A percentile compares a stretch with the other conserved stretches of the same genome.
These are phyloP conservation scores for Fimicolochytrium jonesii DNA, from an alignment of 192 early-diverging fungal species.

Conservation along the genomic window DNA sequence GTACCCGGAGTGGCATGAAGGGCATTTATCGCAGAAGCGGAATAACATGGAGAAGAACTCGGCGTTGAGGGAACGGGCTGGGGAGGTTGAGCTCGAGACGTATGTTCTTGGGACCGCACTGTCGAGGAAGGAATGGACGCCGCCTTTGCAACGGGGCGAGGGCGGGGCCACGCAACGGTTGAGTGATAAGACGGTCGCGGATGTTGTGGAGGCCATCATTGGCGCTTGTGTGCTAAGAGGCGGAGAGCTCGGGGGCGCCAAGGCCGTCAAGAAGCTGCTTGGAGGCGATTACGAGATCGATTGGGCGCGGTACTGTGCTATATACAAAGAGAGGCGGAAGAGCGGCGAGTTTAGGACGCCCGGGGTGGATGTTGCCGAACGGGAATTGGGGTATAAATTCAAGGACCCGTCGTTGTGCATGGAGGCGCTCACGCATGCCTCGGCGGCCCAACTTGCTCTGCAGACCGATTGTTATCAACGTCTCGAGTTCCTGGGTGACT, in stretches of 20 bases:
- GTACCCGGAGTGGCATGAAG: conserved; percentile 50
- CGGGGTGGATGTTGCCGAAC: background rate
- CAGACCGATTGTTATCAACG: conserved; percentile 70
- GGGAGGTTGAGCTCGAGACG: conserved; percentile 2
- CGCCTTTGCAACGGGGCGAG: background rate
- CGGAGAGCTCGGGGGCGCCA: conserved; percentile 28
- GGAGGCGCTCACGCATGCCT: conserved; percentile 87
- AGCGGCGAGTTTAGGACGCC: background rate
- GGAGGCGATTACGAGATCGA: conserved; percentile 26
- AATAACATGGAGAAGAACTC: conserved; percentile 17
- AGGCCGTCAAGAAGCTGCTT: conserved; percentile 26
- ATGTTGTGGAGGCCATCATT: conserved; percentile 79
- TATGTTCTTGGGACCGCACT: conserved; percentile 13
- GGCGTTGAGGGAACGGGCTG: background rate
- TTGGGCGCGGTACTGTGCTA: conserved; percentile 20
- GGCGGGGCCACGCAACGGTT: conserved; percentile 31
- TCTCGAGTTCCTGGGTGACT: conserved; percentile 73
- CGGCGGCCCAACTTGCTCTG: conserved; percentile 25
- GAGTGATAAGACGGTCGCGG: conserved; percentile 81
- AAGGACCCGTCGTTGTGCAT: conserved; percentile 55
- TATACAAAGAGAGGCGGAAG: background rate
- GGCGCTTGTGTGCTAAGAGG: conserved; percentile 72
- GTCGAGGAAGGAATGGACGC: conserved; percentile 13
- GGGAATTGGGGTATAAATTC: conserved; percentile 63
- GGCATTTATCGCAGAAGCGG: conserved; percentile 6